phyloP scores from a whole-genome alignment of 2,329 filamentous ascomycete genomes.

The Talaromyces verruculosus region DNA sequence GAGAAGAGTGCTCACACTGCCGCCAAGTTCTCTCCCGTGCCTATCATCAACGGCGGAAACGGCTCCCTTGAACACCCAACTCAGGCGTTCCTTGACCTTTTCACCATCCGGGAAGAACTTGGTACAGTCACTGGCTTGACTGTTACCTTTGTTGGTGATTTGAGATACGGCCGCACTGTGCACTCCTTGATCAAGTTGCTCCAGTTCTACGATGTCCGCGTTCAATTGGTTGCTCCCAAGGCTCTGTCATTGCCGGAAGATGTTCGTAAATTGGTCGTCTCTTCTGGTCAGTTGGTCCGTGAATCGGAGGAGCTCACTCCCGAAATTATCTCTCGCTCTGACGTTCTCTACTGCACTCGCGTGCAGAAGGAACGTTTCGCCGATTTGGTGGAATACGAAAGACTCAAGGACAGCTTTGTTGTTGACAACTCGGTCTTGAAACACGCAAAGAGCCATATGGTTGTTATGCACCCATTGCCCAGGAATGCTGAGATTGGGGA shows the following conservation, averaged over 20 bases:
- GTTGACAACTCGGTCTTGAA: constrained; percentile 89
- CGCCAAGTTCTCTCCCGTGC: constrained; percentile 82
- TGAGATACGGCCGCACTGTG: constrained; percentile 89
- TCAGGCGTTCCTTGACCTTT: constrained; percentile 94
- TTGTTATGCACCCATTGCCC: constrained; percentile 93
- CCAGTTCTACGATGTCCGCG: constrained; percentile 89
- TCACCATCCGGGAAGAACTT: constrained; percentile 96
- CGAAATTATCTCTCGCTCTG: constrained; percentile 80
- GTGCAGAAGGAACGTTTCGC: constrained; percentile 96
- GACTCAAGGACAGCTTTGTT: constrained; percentile 82
- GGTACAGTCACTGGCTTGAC: constrained; percentile 93
- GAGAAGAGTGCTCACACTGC: constrained; percentile 78
- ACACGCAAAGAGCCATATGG: constrained; percentile 87
- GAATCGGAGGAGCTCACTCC: constrained; percentile 79
- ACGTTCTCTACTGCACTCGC: constrained; percentile 95
- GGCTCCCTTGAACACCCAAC: constrained; percentile 95
- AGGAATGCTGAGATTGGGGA: constrained; percentile 90
- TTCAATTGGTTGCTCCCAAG: constrained; percentile 86
- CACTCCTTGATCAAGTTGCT: constrained; percentile 94
- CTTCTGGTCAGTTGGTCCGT: constrained; percentile 71
- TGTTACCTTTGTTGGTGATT: constrained; percentile 92
- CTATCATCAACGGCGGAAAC: constrained; percentile 96
- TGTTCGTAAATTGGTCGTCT: constrained; percentile 69
- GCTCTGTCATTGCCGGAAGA: constrained; percentile 73
- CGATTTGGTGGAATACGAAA: constrained; percentile 76